These are phyloP conservation scores for Isabelozyma gotoi DNA, from an alignment of 805 yeast species.

Conservation along the genomic window DNA sequence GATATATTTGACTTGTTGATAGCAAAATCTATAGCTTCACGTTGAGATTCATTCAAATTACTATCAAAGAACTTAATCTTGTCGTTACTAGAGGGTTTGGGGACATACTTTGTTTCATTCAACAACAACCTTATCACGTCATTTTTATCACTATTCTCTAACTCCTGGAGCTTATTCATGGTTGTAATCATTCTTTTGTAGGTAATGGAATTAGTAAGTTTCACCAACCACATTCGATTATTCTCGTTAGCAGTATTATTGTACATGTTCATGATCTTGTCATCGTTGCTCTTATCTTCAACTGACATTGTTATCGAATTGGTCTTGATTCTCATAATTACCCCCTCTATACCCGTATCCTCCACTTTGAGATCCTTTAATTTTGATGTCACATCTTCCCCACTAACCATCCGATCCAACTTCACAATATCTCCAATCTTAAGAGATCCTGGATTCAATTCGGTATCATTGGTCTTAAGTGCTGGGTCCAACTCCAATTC, in stretches of 20 bases:
- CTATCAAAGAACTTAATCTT: constrained; percentile 35
- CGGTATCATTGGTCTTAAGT: constrained; percentile 26
- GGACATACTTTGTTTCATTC: constrained; percentile 39
- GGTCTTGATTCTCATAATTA: constrained; percentile 54
- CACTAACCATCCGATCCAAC: constrained; percentile 45
- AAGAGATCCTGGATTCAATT: constrained; percentile 50
- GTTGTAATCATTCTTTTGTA: constrained; percentile 79
- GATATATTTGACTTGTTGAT: constrained; percentile 52
- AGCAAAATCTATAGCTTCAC: constrained; percentile 67
- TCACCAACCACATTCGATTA: constrained; percentile 63
- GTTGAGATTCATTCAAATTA: constrained; percentile 67
- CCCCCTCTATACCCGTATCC: constrained; percentile 44
- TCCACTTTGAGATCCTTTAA: constrained; percentile 24
- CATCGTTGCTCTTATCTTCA: constrained; percentile 51
- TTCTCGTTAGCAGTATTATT: constrained; percentile 39
- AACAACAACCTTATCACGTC: constrained; percentile 44
- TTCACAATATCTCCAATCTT: constrained; percentile 77
- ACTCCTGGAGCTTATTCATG: constrained; percentile 60
- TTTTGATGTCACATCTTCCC: constrained; percentile 16
- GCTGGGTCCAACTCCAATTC: constrained; percentile 62
- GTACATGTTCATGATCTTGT: constrained; percentile 44
- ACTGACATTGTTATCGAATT: constrained; percentile 57
- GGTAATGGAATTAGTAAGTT: constrained; percentile 66
- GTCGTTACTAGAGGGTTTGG: constrained; percentile 15
- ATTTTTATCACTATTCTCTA: constrained; percentile 31